Evolutionary conservation across 805 yeast genomes (phyloP).

Genomic region (Suhomyces sp.): DNA sequence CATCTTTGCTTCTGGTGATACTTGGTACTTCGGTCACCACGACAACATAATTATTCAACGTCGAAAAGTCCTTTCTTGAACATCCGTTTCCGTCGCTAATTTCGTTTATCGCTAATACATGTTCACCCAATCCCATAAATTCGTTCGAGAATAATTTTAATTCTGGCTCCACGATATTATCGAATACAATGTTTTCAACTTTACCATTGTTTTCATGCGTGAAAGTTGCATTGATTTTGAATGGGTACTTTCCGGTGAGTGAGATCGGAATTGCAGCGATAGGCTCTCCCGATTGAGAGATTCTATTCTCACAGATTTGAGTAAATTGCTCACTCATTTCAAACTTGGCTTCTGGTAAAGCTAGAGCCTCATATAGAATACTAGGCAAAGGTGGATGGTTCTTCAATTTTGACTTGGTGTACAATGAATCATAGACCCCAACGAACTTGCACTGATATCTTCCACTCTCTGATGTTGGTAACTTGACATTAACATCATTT

Average conservation of each 20-base stretch:
- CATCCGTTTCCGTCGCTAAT: conserved; percentile 75
- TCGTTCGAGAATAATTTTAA: conserved; percentile 32
- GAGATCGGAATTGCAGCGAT: conserved; percentile 48
- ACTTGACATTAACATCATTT: conserved; percentile 28
- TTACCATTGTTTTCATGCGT: conserved; percentile 60
- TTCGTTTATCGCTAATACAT: conserved; percentile 54
- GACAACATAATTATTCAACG: conserved; percentile 44
- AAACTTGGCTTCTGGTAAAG: conserved; percentile 61
- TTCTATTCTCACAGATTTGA: conserved; percentile 43
- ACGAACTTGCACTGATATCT: conserved; percentile 57
- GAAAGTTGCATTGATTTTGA: conserved; percentile 53
- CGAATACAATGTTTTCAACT: conserved; percentile 44
- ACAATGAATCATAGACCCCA: conserved; percentile 64
- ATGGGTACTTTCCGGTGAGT: conserved; percentile 63
- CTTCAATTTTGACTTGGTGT: conserved; percentile 37
- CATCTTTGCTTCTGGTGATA: conserved; percentile 38
- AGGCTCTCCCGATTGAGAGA: conserved; percentile 19
- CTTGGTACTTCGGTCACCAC: conserved; percentile 76
- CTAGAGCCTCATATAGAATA: conserved; percentile 45
- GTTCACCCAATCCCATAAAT: conserved; percentile 66
- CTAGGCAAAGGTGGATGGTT: conserved; percentile 11
- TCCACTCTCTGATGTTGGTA: conserved; percentile 51
- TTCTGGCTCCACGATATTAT: conserved; percentile 34
- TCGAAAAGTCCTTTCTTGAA: conserved; percentile 38
- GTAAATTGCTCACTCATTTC: conserved; percentile 44